These are phyloP conservation scores for Barnettozyma californica DNA, from an alignment of 805 yeast species.

Conservation along the genomic window DNA sequence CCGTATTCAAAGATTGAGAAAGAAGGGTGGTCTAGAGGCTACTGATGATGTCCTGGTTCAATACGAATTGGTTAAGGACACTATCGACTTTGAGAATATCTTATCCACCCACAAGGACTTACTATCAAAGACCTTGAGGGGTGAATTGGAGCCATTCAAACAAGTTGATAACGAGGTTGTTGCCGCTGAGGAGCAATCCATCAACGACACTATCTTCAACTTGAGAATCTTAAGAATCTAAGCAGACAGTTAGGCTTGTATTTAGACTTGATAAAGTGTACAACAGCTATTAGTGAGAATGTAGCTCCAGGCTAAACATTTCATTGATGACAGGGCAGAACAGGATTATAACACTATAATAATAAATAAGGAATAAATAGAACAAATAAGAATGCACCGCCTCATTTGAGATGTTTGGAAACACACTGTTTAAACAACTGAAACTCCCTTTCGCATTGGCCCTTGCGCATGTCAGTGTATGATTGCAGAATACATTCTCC, in stretches of 20 bases:
- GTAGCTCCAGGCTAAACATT: neutral
- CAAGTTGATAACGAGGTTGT: constrained; percentile 47
- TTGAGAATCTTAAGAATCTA: constrained; percentile 72
- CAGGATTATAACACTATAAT: neutral
- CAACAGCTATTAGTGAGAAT: neutral
- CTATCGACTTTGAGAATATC: constrained; percentile 57
- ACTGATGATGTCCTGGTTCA: constrained; percentile 93
- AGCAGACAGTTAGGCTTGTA: constrained; percentile 2
- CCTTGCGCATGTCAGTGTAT: constrained; percentile 45
- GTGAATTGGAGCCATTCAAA: constrained; percentile 37
- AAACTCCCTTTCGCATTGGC: constrained; percentile 50
- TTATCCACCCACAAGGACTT: constrained; percentile 60
- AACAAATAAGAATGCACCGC: neutral
- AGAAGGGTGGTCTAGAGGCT: constrained; percentile 90
- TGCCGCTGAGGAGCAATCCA: constrained; percentile 83
- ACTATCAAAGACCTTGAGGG: constrained; percentile 73
- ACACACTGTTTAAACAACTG: constrained; percentile 46
- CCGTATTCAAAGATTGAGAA: constrained; percentile 95
- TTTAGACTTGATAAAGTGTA: constrained; percentile 1
- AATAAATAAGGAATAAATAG: neutral
- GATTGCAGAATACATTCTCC: constrained; percentile 50
- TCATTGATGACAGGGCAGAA: neutral
- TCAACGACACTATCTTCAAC: constrained; percentile 73
- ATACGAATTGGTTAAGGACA: constrained; percentile 57
- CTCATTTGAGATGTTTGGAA: constrained; percentile 17